These are phyloP conservation scores for Hyphodiscus sp. DNA, from an alignment of 2,329 filamentous ascomycete genomes.

Conservation along the genomic window DNA sequence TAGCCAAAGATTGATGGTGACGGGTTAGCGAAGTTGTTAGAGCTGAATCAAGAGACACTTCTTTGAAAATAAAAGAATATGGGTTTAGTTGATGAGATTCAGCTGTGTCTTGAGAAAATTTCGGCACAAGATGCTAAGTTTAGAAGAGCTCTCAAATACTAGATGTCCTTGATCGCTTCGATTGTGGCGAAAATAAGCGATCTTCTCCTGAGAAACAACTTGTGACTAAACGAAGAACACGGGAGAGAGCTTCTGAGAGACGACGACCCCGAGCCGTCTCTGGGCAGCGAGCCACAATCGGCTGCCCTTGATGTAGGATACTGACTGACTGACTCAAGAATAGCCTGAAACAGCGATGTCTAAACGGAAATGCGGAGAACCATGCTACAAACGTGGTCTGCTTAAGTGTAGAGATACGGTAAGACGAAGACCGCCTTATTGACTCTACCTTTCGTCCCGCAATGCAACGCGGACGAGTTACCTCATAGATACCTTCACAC, in stretches of 20 bases:
- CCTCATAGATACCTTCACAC: background rate
- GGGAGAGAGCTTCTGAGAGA: no score
- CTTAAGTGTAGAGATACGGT: no score
- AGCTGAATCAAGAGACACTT: background rate
- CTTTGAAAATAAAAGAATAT: background rate
- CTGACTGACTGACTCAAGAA: background rate
- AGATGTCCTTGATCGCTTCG: background rate
- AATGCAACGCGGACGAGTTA: background rate
- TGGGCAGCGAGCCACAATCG: background rate
- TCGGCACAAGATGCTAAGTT: background rate
- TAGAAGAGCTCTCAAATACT: background rate
- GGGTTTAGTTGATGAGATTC: background rate
- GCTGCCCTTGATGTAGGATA: background rate
- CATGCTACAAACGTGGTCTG: background rate
- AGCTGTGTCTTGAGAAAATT: background rate
- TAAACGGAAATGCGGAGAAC: background rate
- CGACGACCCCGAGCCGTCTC: no score
- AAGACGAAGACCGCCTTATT: no score
- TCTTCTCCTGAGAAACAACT: background rate
- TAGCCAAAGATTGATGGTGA: background rate
- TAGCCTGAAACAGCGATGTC: background rate
- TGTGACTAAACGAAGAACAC: background rate
- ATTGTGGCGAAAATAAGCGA: background rate
- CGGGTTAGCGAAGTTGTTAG: background rate
- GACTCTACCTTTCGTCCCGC: no score